Base-by-base conservation (phyloP, 352 stramenopile genomes). In the Globisporangium middletonii region DNA sequence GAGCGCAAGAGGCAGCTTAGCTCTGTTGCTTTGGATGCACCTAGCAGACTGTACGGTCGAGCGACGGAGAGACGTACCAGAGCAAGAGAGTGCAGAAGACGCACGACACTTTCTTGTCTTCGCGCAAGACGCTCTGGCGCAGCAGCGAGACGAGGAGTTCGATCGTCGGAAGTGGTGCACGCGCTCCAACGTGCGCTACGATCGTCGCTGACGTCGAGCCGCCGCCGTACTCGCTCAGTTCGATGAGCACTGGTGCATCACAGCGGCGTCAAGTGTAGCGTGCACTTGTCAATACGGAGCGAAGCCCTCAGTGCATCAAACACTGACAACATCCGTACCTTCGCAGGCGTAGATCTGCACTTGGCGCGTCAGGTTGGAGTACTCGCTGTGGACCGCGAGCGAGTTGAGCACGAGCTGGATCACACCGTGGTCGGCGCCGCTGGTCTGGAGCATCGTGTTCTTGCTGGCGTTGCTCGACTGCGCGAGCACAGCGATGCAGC, bases 281-380 rank as follows among this genome's bases (percentile, higher is more conserved):
- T 28, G 43, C 15, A 11, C 0, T 0, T 4, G 8, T 9, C 43
- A 48, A 16, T 16, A 48, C 18, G 3, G 5, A 11, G 13, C 18
- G 1, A 9, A 4, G n/a, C 2, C 11, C 2, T 35, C 6, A 33
- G 45, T 33, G 19, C 45, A 50, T n/a, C 33, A 12, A 28, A 3
- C 19, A 35, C 38, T n/a, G 12, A 2, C 12, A 45, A 7, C 38
- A 11, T 26, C 2, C 30, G 30, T 55, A 86, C 75, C 75, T 84
- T 90, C 80, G 63, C 80, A 86, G 35, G 80, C 74, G 63, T 90
- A 90, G 57, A 90, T 87, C 53, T 90, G 80, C 2, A 90, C 80
- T 75, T 90, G 80, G 16, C 80, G 75, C 16, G 80, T 87, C 47
- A 88, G 59, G 62, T 83, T 87, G 1, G 79, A 88, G 67, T 85